Percentiles rank a stretch among this genome's conserved stretches.
Conservation (phyloP, 129 eudicot genomes). For the Centella asiatica region DNA sequence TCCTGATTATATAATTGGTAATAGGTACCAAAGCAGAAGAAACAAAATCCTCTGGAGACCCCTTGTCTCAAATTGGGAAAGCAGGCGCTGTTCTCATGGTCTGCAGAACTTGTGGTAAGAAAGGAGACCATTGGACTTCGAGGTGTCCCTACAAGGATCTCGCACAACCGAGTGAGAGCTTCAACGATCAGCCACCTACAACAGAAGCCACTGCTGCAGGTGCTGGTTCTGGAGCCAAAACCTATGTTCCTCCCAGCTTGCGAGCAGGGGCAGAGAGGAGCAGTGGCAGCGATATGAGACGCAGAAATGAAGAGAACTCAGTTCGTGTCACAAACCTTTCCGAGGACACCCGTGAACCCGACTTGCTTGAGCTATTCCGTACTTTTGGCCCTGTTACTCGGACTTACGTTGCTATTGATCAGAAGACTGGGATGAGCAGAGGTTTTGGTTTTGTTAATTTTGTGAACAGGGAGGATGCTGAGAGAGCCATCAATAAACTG, state of each 20-base stretch:
- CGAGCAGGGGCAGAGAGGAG: constrained; percentile 53
- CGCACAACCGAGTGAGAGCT: constrained; percentile 40
- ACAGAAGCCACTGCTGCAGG: constrained; percentile 21
- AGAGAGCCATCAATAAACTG: constrained; percentile 69
- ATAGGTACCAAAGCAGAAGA: constrained; percentile 72
- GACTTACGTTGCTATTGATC: constrained; percentile 82
- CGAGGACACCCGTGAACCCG: constrained; percentile 82
- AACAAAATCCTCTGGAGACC: constrained; percentile 45
- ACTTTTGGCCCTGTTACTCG: constrained; percentile 68
- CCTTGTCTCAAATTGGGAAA: constrained; percentile 42
- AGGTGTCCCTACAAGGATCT: constrained; percentile 88
- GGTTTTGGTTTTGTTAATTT: constrained; percentile 89
- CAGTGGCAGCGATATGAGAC: constrained; percentile 61
- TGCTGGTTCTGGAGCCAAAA: constrained; percentile 36
- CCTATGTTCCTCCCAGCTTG: constrained; percentile 82
- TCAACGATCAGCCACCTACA: constrained; percentile 50
- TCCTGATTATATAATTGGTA: neutral
- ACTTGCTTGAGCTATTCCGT: constrained; percentile 64
- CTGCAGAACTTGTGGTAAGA: constrained; percentile 78
- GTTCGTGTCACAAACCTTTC: constrained; percentile 79
- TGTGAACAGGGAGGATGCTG: constrained; percentile 75
- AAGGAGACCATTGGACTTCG: constrained; percentile 95
- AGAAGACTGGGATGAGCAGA: constrained; percentile 77
- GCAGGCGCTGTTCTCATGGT: constrained; percentile 85
- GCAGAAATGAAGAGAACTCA: constrained; percentile 82